Evolutionary conservation across 345 rosid species (phyloP).

Genomic region (Psidium guajava): DNA sequence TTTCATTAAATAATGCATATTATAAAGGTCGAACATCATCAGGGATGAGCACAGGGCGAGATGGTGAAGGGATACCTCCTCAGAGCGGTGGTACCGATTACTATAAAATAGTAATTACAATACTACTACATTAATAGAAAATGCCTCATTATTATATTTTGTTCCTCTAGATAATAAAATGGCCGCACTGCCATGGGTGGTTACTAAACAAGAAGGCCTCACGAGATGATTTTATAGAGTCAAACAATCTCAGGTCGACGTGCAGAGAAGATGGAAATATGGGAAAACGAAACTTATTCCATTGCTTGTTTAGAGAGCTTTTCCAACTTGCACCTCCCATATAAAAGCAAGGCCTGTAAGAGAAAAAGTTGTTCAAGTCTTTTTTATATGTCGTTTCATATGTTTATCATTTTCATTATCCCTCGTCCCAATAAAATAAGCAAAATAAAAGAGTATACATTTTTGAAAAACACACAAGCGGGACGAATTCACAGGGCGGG

Average conservation of each 20-base stretch:
- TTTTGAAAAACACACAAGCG: background rate
- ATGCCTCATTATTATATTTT: background rate
- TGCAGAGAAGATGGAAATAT: background rate
- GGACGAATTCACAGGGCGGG: background rate
- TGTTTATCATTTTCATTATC: background rate
- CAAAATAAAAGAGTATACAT: background rate
- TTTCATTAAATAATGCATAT: background rate
- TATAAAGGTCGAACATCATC: background rate
- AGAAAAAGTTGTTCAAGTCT: background rate
- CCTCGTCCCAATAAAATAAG: background rate
- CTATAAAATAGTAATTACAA: background rate
- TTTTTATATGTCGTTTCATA: background rate
- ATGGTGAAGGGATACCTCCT: background rate
- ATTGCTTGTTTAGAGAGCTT: background rate
- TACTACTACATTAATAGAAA: background rate
- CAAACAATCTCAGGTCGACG: background rate
- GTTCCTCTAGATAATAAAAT: background rate
- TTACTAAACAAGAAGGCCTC: background rate
- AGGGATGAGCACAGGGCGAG: background rate
- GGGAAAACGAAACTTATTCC: background rate
- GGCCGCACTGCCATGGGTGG: background rate
- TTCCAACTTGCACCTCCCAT: background rate
- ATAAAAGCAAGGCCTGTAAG: background rate
- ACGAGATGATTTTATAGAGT: background rate
- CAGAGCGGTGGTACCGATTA: background rate